Conservation (phyloP, 768 basidiomycete genomes). For the Suillus discolor region DNA sequence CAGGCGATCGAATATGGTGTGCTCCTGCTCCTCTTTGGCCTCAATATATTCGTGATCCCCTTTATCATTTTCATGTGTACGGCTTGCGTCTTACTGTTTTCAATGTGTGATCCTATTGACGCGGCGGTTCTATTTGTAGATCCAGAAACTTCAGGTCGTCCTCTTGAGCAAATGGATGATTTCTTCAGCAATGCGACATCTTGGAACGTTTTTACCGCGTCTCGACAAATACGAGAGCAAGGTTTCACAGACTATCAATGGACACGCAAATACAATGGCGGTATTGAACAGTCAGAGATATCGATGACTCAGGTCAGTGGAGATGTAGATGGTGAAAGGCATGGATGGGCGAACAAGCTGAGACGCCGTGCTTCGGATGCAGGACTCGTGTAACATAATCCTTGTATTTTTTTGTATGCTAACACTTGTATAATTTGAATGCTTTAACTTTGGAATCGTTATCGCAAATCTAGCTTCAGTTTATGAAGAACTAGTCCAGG, state of each 20-base stretch:
- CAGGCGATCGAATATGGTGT: conserved; percentile 14
- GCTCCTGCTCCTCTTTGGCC: conserved; percentile 10
- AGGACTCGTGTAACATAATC: neutral
- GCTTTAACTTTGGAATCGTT: neutral
- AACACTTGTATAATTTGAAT: neutral
- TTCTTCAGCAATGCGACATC: conserved; percentile 14
- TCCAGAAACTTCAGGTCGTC: conserved; percentile 11
- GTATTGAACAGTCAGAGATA: neutral
- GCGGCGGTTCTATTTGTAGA: conserved; percentile 1
- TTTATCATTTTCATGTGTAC: conserved; percentile 13
- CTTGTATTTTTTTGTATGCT: neutral
- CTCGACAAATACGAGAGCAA: neutral
- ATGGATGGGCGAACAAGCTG: neutral
- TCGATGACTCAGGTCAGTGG: neutral
- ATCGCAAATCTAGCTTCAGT: no score
- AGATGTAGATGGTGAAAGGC: neutral
- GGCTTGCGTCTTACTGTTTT: neutral
- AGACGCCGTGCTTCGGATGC: neutral
- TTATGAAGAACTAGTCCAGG: no score
- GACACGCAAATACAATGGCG: neutral
- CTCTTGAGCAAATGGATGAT: conserved; percentile 10
- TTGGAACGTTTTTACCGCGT: conserved; percentile 6
- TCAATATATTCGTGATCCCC: conserved; percentile 13
- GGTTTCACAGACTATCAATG: neutral
- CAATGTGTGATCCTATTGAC: neutral